Evolutionary conservation across 768 basidiomycete species (phyloP).

Genomic region (Pulveroboletus sp.): DNA sequence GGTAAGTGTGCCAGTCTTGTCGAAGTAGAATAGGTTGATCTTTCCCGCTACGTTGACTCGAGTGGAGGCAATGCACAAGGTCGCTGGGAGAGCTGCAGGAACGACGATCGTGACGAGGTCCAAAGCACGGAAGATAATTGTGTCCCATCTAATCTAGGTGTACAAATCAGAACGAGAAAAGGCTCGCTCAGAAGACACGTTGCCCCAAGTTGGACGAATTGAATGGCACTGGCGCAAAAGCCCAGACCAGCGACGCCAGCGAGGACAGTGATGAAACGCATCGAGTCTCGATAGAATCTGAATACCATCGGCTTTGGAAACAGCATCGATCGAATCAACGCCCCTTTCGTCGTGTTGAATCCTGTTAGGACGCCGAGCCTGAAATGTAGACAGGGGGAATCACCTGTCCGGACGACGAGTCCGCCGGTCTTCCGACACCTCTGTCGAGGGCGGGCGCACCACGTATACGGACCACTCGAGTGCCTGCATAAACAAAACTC

Average conservation of each 20-base stretch:
- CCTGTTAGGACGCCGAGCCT: conserved; percentile 34
- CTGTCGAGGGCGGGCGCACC: conserved; percentile 53
- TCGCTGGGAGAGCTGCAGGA: conserved; percentile 95
- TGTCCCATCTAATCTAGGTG: conserved; percentile 77
- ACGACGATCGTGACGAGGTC: conserved; percentile 97
- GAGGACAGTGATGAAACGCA: conserved; percentile 86
- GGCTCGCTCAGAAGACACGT: conserved; percentile 3
- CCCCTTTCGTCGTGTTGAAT: conserved; percentile 97
- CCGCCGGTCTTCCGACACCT: conserved; percentile 62
- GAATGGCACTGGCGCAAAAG: conserved; percentile 86
- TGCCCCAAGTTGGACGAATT: conserved; percentile 88
- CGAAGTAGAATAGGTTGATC: conserved; percentile 96
- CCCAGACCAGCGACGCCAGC: conserved; percentile 88
- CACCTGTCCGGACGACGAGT: conserved; percentile 83
- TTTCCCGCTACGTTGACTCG: conserved; percentile 94
- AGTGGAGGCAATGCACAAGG: conserved; percentile 93
- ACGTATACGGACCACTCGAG: conserved; percentile 83
- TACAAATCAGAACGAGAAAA: conserved; percentile 2
- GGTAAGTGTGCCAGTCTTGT: conserved; percentile 98
- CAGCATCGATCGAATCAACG: conserved; percentile 93
- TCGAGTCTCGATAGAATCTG: conserved; percentile 94
- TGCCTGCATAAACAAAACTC: conserved; percentile 86
- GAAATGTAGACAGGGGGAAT: conserved; percentile 9
- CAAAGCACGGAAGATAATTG: conserved; percentile 85
- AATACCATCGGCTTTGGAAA: conserved; percentile 99